Evolutionary conservation across 2,329 filamentous ascomycete species (phyloP).

Genomic region (Cytospora leucostoma): DNA sequence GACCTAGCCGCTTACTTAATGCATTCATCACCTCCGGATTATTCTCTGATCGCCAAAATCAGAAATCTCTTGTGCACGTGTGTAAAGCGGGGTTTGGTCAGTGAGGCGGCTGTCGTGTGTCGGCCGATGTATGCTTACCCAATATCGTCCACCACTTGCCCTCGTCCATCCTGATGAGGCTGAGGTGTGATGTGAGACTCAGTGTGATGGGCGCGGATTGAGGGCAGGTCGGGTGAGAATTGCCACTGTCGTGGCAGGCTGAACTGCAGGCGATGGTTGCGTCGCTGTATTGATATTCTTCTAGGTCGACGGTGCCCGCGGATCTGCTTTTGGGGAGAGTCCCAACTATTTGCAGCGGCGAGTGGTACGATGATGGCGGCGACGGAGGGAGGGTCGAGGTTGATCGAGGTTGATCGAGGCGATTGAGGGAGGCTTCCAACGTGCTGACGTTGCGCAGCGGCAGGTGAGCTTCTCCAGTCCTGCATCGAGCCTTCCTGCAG

Average conservation of each 20-base stretch:
- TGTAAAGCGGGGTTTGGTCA: neutral
- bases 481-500: neutral
- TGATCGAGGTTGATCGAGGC: neutral
- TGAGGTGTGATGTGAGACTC: slow-evolving; percentile 25
- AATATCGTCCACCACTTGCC: slow-evolving; percentile 23
- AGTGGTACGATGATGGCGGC: neutral
- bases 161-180: slow-evolving; percentile 22
- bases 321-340: too few relatives aligned
- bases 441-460: slow-evolving; percentile 18
- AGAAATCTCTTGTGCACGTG: slow-evolving; percentile 3
- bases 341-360: too few relatives aligned
- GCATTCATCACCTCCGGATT: slow-evolving; percentile 79
- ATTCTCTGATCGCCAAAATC: slow-evolving; percentile 42
- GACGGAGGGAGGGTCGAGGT: neutral
- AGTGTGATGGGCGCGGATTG: neutral
- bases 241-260: neutral
- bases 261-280: neutral
- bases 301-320: too few relatives aligned
- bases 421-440: slow-evolving; percentile 14
- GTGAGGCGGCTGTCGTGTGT: slow-evolving; percentile 3
- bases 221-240: neutral
- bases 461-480: neutral
- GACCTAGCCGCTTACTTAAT: slow-evolving; percentile 70
- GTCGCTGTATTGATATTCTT: neutral
- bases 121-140: slow-evolving; percentile 17